Evolutionary conservation across 1,284 basidiomycete genomes (phyloP), one percentile per base, ranked within the genome.

Genomic region (Tilletia caries): DNA sequence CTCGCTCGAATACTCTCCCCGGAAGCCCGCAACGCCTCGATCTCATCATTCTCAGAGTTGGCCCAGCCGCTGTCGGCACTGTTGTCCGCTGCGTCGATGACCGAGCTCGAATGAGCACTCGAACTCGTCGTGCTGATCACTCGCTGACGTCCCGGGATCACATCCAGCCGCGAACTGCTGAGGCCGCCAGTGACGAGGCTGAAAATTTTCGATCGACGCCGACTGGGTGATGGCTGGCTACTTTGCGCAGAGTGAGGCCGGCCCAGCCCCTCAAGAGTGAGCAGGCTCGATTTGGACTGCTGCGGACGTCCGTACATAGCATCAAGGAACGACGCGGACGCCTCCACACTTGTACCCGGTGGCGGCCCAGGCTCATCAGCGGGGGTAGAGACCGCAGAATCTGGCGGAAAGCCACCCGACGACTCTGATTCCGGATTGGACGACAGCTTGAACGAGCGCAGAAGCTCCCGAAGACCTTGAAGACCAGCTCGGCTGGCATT

Each of bases 401-500:
- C 32, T 1, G n/a, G 15, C 33, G 15, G 34, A 29, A 43, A 48
- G 58, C 20, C 33, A 64, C 29, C 62, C 67, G 23, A 15, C 33
- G 25, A 65, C 67, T 23, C 60, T n/a, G 20, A 43, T 41, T 58
- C 67, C 41, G 18, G 33, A 33, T 68, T 68, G 4, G 43, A 34
- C 13, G 29, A 33, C 8, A 29, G 67, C 46, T 50, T 46, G 67
- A 78, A 75, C 15, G 68, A 71, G 32, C 70, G 73, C 27, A 78
- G 58, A 32, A 78, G 68, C 15, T 78, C 76, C 43, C 69, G 62
- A 3, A 78, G 68, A 13, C 76, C 76, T 50, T 76, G 76, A 8
- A 78, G 58, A 4, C 76, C 76, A 1, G 75, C 75, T 2, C 75
- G 66, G 37, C 76, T 76, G 15, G 76, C 76, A 46, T 75, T 78